Percentiles rank a stretch among this genome's conserved stretches.
Evolutionary conservation across 345 rosid genomes (phyloP).

Genomic region (Bruguiera sexangula): DNA sequence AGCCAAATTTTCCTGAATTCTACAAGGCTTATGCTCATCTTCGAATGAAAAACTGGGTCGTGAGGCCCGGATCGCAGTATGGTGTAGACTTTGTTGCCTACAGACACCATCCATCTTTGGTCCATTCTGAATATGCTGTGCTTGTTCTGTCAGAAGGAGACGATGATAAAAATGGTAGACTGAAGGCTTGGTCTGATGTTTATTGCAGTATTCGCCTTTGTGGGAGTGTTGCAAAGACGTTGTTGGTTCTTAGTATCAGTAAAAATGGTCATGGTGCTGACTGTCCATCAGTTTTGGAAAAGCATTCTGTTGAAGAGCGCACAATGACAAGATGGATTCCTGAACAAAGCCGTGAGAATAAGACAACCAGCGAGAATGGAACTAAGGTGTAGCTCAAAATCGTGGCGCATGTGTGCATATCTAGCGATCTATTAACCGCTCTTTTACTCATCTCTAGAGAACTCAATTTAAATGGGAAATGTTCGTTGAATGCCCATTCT

Average conservation of each 20-base stretch:
- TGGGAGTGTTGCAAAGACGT: constrained; percentile 76
- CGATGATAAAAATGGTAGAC: constrained; percentile 32
- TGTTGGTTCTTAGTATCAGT: constrained; percentile 47
- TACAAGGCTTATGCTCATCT: constrained; percentile 79
- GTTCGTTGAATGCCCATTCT: no score
- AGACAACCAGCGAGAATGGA: constrained; percentile 20
- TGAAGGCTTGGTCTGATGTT: constrained; percentile 71
- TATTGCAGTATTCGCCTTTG: constrained; percentile 61
- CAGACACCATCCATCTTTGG: constrained; percentile 75
- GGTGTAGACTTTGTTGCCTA: constrained; percentile 83
- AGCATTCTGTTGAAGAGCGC: constrained; percentile 49
- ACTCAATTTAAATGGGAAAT: no score
- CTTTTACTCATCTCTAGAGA: no score
- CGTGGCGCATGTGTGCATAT: background rate
- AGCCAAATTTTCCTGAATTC: constrained; percentile 44
- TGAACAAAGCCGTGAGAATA: constrained; percentile 57
- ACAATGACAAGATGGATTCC: constrained; percentile 67
- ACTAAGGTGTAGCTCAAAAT: background rate
- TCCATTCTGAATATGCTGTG: constrained; percentile 81
- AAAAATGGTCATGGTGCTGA: constrained; percentile 32
- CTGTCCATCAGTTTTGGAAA: constrained; percentile 40
- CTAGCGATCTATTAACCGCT: background rate
- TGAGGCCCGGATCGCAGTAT: constrained; percentile 64
- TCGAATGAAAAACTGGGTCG: constrained; percentile 67
- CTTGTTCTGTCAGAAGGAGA: constrained; percentile 45